phyloP scores from a whole-genome alignment of 2,329 filamentous ascomycete species.

The Fusarium chlamydosporum region DNA sequence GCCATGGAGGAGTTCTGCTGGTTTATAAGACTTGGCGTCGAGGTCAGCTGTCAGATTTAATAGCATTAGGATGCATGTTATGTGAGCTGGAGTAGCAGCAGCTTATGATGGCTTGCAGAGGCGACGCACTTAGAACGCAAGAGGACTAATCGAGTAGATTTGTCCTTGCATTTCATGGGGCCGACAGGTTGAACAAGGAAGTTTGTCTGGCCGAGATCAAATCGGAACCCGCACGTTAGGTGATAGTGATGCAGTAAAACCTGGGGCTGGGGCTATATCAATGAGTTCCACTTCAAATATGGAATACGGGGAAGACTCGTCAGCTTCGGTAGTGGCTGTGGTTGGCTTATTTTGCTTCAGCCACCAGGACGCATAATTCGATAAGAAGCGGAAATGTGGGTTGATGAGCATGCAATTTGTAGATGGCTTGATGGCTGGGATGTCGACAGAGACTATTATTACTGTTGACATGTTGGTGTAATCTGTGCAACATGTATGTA shows the following conservation, averaged over 20 bases:
- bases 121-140: not conserved
- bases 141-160: not conserved
- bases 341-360: slow-evolving; percentile 30
- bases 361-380: slow-evolving; percentile 20
- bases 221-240: slow-evolving; percentile 11
- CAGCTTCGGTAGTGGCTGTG: slow-evolving; percentile 38
- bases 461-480: not conserved
- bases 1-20: not conserved
- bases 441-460: not conserved
- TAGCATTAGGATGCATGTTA: not conserved
- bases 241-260: slow-evolving; percentile 2
- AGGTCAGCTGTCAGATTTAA: not conserved
- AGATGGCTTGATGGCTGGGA: not conserved
- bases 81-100: not conserved
- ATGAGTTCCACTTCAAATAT: slow-evolving; percentile 22
- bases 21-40: slow-evolving; percentile 7
- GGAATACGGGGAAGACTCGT: slow-evolving; percentile 40
- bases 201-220: slow-evolving; percentile 1
- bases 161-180: not conserved
- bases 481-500: slow-evolving; percentile 18
- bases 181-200: not conserved
- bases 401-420: not conserved
- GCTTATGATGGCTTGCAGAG: not conserved
- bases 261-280: slow-evolving; percentile 2
- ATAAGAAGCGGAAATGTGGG: slow-evolving; percentile 9